Evolutionary conservation across 1,284 basidiomycete genomes (phyloP).

Genomic region (Ganoderma meredithae): DNA sequence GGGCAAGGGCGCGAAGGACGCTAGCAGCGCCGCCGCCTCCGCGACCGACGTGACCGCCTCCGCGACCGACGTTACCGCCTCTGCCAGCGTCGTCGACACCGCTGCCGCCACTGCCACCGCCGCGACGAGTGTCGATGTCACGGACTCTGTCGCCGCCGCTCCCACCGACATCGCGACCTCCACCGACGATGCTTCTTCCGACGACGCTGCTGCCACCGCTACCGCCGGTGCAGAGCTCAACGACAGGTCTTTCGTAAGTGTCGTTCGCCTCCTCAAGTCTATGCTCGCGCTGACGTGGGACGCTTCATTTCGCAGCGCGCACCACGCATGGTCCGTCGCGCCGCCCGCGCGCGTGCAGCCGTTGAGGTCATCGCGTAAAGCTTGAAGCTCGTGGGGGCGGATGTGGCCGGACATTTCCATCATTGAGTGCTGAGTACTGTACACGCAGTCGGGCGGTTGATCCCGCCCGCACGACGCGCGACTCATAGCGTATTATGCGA

Average conservation of each 20-base stretch:
- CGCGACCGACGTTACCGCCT: neutral
- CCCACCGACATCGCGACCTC: neutral
- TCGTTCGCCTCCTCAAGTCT: neutral
- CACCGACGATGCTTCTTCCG: neutral
- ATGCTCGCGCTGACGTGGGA: neutral
- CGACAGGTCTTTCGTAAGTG: neutral
- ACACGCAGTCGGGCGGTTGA: constrained; percentile 3
- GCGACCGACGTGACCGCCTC: neutral
- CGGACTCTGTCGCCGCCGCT: neutral
- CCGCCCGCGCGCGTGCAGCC: neutral
- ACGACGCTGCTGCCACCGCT: neutral
- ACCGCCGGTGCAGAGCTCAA: constrained; percentile 9
- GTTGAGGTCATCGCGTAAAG: constrained; percentile 13
- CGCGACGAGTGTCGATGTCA: neutral
- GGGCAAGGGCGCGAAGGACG: neutral
- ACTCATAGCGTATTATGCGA: neutral
- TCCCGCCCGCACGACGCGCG: neutral
- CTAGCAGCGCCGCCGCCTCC: neutral
- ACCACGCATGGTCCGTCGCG: neutral
- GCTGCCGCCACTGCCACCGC: constrained; percentile 11
- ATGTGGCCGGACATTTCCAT: neutral
- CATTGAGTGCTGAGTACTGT: neutral
- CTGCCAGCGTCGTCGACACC: constrained; percentile 7
- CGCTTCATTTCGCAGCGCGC: neutral
- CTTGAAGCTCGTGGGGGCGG: no score